These are phyloP conservation scores for Gossypium bickii DNA, from an alignment of 345 rosid species.

Conservation along the genomic window DNA sequence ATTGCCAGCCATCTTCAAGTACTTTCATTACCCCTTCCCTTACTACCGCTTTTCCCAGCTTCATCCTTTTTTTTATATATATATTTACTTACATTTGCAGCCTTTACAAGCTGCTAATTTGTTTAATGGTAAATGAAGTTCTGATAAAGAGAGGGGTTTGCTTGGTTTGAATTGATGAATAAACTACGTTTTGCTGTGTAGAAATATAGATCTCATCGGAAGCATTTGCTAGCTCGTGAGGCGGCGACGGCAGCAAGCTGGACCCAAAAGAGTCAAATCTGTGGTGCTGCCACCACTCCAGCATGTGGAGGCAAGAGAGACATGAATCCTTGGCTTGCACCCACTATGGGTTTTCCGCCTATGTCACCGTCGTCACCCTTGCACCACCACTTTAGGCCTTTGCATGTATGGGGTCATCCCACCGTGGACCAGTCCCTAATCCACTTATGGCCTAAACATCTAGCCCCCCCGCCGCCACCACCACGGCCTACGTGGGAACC, in stretches of 20 bases:
- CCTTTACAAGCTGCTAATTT: neutral
- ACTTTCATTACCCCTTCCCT: neutral
- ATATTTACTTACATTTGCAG: neutral
- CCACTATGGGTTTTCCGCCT: constrained; percentile 74
- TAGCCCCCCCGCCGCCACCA: constrained; percentile 35
- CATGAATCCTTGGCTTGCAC: constrained; percentile 50
- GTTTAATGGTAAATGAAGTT: neutral
- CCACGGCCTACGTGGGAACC: constrained; percentile 38
- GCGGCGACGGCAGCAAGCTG: constrained; percentile 71
- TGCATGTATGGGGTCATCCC: constrained; percentile 97
- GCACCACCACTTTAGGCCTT: constrained; percentile 56
- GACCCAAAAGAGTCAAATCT: constrained; percentile 64
- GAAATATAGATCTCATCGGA: constrained; percentile 91
- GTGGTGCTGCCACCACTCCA: constrained; percentile 28
- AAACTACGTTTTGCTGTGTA: constrained; percentile 20
- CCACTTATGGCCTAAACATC: constrained; percentile 71
- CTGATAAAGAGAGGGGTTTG: neutral
- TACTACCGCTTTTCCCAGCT: no score
- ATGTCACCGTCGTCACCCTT: constrained; percentile 16
- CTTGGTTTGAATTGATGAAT: neutral
- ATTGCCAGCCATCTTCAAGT: constrained; percentile 97
- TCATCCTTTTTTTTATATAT: neutral
- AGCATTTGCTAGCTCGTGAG: constrained; percentile 77
- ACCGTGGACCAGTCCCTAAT: constrained; percentile 33
- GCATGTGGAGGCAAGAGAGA: constrained; percentile 39